A percentile compares a stretch with the other conserved stretches of the same genome.
Conservation (phyloP, 169 alveolate species). For the Haemoproteus tartakovskyi region DNA sequence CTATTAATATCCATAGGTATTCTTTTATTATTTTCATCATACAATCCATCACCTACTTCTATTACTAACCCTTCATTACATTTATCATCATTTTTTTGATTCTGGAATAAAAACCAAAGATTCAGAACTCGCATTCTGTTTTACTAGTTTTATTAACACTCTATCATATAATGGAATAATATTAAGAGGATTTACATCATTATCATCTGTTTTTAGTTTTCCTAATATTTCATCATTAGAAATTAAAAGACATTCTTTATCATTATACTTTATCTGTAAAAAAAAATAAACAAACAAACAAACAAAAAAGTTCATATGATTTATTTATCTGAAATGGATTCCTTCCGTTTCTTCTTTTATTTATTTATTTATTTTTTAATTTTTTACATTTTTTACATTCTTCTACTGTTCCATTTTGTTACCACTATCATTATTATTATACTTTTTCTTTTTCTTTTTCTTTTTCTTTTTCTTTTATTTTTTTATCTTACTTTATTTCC, state of each 20-base stretch:
- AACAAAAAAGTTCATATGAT: no score
- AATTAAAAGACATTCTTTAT: slow-evolving; percentile 49
- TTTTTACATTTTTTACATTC: no score
- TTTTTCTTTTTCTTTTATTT: background rate
- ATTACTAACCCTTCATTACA: no score
- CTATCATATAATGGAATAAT: slow-evolving; percentile 59
- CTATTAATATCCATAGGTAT: slow-evolving; percentile 36
- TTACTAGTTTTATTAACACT: slow-evolving; percentile 38
- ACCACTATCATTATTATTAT: no score
- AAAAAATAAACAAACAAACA: no score
- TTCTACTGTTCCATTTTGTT: no score
- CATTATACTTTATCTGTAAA: slow-evolving; percentile 36
- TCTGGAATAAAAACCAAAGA: slow-evolving; percentile 55
- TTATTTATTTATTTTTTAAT: no score
- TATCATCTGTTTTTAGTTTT: slow-evolving; percentile 12
- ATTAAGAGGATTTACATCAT: slow-evolving; percentile 32
- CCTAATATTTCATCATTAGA: slow-evolving; percentile 55
- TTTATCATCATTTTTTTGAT: slow-evolving; percentile 16
- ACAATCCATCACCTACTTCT: slow-evolving; percentile 25
- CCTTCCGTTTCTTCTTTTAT: no score
- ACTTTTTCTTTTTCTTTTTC: no score
- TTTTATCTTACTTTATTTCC: slow-evolving; percentile 32
- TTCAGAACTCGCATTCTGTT: slow-evolving; percentile 12
- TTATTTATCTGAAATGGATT: no score
- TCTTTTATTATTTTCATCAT: slow-evolving; percentile 43